Conservation (phyloP, 768 basidiomycete genomes). For the Kwoniella dejecticola region DNA sequence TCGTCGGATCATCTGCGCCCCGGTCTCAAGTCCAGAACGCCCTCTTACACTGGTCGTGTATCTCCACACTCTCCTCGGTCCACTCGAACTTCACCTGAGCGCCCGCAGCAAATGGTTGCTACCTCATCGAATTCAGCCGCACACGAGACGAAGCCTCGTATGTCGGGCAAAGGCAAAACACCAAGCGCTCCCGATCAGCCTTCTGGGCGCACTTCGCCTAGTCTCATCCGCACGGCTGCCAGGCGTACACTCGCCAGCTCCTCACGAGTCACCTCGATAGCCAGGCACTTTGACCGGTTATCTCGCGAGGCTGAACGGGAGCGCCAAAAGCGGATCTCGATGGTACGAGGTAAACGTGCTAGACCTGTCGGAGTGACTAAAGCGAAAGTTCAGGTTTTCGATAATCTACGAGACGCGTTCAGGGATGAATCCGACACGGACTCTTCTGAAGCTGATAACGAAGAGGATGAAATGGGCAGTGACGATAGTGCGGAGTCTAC, state of each 20-base stretch:
- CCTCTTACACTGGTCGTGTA: constrained; percentile 12
- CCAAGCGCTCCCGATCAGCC: constrained; percentile 27
- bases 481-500: constrained; percentile 45
- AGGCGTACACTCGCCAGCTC: constrained; percentile 60
- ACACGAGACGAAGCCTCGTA: constrained; percentile 29
- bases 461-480: constrained; percentile 62
- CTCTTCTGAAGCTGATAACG: constrained; percentile 66
- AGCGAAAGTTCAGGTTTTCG: constrained; percentile 83
- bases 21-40: constrained; percentile 22
- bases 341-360: constrained; percentile 80
- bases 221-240: constrained; percentile 56
- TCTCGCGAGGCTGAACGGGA: constrained; percentile 64
- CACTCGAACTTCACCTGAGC: constrained; percentile 12
- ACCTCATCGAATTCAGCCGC: too few relatives aligned
- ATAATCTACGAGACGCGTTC: constrained; percentile 88
- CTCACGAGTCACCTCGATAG: constrained; percentile 78
- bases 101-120: neutral
- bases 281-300: constrained; percentile 86
- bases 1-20: constrained; percentile 17
- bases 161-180: constrained; percentile 50
- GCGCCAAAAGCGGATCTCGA: constrained; percentile 66
- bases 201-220: constrained; percentile 25
- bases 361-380: constrained; percentile 87
- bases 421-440: constrained; percentile 67
- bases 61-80: constrained; percentile 19